Conservation (phyloP, 2,329 filamentous ascomycete species). For the Fusarium agapanthi region DNA sequence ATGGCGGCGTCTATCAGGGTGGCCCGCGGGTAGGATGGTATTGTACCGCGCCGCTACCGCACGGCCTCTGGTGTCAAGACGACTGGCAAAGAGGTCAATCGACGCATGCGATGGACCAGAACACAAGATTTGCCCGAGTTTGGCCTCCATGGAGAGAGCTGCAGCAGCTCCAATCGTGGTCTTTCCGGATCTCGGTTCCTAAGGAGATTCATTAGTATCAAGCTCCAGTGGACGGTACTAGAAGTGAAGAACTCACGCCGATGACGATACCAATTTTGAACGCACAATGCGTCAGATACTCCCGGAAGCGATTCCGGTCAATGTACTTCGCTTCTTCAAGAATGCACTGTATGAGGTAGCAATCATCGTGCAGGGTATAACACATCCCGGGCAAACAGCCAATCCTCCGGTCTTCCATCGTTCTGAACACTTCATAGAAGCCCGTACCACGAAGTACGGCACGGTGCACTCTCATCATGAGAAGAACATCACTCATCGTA, state of each 20-base stretch:
- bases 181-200: slow-evolving; percentile 32
- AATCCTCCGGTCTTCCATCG: no score
- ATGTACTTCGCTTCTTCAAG: neutral
- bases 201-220: neutral
- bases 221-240: neutral
- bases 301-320: slow-evolving; percentile 11
- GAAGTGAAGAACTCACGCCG: neutral
- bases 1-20: neutral
- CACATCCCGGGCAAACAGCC: neutral
- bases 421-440: neutral
- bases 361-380: neutral
- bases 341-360: neutral
- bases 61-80: neutral
- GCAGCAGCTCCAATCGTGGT: neutral
- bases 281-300: slow-evolving; percentile 3
- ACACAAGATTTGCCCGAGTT: slow-evolving; percentile 8
- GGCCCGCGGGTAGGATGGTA: neutral
- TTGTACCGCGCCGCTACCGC: neutral
- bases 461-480: neutral
- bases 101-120: slow-evolving; percentile 6
- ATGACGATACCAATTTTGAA: slow-evolving; percentile 22
- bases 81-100: slow-evolving; percentile 6
- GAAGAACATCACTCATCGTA: no score
- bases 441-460: neutral
- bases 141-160: slow-evolving; percentile 6